phyloP scores from a whole-genome alignment of 345 rosid species.

The Populus davidiana region DNA sequence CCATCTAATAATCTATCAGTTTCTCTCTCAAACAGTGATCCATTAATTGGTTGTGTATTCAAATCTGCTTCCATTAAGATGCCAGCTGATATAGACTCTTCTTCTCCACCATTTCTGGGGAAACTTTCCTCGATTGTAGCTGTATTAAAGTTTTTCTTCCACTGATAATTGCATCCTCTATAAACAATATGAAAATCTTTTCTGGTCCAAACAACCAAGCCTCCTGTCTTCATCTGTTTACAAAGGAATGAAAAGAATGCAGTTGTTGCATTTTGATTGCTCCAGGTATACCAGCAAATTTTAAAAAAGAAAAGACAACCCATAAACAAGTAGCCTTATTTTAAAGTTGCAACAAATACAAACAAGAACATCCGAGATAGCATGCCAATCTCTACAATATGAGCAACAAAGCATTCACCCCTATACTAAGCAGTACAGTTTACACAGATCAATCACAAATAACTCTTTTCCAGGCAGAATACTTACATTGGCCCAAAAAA shows the following conservation, averaged over 20 bases:
- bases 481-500: too few species aligned
- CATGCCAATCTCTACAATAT: background rate
- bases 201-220: conserved; percentile 72
- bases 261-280: background rate
- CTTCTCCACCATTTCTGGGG: conserved; percentile 16
- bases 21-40: conserved; percentile 76
- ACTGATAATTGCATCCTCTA: conserved; percentile 44
- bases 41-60: conserved; percentile 26
- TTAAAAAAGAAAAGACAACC: background rate
- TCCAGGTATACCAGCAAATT: background rate
- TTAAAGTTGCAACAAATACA: background rate
- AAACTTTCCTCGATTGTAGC: conserved; percentile 5
- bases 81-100: conserved; percentile 9
- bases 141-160: background rate
- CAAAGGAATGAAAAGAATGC: background rate
- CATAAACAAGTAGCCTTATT: background rate
- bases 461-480: too few species aligned
- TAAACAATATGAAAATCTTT: conserved; percentile 57
- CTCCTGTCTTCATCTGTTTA: conserved; percentile 76
- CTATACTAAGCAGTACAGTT: too few species aligned
- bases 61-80: conserved; percentile 16
- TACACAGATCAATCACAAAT: too few species aligned
- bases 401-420: too few species aligned
- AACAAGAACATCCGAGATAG: background rate
- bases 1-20: conserved; percentile 78